Base-by-base conservation (phyloP, 768 basidiomycete species). In the Gautieria morchelliformis region DNA sequence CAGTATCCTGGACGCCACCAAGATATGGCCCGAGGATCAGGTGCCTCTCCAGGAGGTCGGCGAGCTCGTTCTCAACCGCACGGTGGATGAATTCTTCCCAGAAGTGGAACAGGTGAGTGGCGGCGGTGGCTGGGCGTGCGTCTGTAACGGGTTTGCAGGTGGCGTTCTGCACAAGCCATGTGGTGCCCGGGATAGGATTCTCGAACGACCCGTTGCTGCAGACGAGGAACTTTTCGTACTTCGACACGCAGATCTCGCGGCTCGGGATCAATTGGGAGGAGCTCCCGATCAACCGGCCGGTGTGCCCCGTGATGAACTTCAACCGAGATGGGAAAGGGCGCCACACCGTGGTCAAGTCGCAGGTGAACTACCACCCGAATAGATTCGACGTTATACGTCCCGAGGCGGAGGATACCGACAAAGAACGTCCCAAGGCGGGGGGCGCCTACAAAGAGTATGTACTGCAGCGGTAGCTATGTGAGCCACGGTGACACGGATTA, bases 191-290 rank as follows among this genome's bases (percentile, higher is more conserved):
- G 56, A 74, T 76, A 63, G 75, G 47, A 8, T 73, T 71, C 60
- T 69, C 71, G 22, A 40, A 58, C 65, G 88, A 91, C 63, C 89
- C 89, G 3, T 71, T 92, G 27, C 74, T 92, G n/a, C 86, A 88
- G 70, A 85, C 86, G 4, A 77, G 93, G 41, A 91, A 90, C 70
- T 92, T 93, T 70, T 86, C 83, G 0, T 93, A 94, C 72, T 80
- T 85, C 62, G 90, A 95, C 67, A 93, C 90, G 0, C 90, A 93
- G 63, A 76, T 91, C 51, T 78, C 81, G 3, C 81, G 93, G 20
- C 71, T 94, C 14, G 93, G 92, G 4, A 68, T 85, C 33, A 94
- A 94, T 67, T 93, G 83, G 76, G 75, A 86, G 64, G 78, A 83
- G 78, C 69, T 93, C 20, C 91, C 92, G 15, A 90, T 94, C 63